Conservation (phyloP, 768 basidiomycete species). For the Dictyophora rubrovolvata region DNA sequence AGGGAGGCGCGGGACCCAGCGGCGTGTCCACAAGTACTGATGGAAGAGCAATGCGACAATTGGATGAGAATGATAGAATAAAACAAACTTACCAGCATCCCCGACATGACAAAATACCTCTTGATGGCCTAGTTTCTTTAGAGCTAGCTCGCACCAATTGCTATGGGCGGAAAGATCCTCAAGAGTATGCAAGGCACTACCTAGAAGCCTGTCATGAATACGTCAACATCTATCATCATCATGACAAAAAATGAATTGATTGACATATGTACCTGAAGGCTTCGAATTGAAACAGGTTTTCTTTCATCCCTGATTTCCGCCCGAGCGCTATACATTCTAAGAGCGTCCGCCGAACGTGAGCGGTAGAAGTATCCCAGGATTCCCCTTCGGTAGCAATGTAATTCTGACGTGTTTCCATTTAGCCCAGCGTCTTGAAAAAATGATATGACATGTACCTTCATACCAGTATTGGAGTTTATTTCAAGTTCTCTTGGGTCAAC, state of each 20-base stretch:
- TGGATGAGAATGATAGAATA: neutral
- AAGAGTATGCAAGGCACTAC: constrained; percentile 55
- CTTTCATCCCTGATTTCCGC: constrained; percentile 43
- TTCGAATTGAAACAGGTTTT: constrained; percentile 49
- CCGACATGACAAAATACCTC: constrained; percentile 79
- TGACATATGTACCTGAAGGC: constrained; percentile 28
- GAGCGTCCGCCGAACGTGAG: constrained; percentile 53
- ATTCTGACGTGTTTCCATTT: constrained; percentile 32
- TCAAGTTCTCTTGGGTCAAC: constrained; percentile 64
- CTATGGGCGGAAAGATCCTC: constrained; percentile 73
- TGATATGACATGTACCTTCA: constrained; percentile 43
- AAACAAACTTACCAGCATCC: constrained; percentile 31
- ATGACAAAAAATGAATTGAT: too few species aligned
- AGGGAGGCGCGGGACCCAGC: constrained; percentile 36
- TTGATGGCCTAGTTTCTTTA: constrained; percentile 57
- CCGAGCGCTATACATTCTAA: constrained; percentile 58
- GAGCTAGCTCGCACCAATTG: constrained; percentile 69
- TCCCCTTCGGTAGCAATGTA: constrained; percentile 65
- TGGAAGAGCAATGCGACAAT: neutral
- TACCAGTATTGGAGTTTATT: constrained; percentile 65
- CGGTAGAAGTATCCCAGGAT: constrained; percentile 68
- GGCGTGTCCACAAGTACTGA: constrained; percentile 37
- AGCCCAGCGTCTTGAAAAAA: neutral
- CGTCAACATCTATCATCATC: neutral
- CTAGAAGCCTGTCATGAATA: constrained; percentile 43